Percentiles rank a stretch among this genome's conserved stretches.
Evolutionary conservation across 345 rosid species (phyloP).

Genomic region (Populus tremula): DNA sequence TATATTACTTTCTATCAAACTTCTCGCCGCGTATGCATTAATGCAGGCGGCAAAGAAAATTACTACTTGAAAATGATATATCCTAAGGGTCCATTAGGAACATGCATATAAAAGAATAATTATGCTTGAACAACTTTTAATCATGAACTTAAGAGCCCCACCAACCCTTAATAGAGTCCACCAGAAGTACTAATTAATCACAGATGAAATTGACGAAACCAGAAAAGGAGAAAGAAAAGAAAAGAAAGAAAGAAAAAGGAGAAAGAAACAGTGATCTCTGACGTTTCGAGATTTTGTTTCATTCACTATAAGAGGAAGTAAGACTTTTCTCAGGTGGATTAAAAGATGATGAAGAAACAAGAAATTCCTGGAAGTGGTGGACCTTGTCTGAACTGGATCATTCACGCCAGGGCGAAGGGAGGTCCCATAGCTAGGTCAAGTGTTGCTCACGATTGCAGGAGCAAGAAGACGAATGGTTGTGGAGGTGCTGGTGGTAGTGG

Average conservation of each 20-base stretch:
- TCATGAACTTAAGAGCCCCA: slow-evolving; percentile 27
- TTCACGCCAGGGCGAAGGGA: not conserved
- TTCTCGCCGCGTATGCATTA: slow-evolving; percentile 36
- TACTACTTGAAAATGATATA: slow-evolving; percentile 30
- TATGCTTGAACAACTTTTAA: slow-evolving; percentile 18
- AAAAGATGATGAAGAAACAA: slow-evolving; percentile 8
- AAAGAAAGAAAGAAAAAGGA: not conserved
- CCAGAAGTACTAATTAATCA: slow-evolving; percentile 6
- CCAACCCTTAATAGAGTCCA: slow-evolving; percentile 14
- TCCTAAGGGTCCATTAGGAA: slow-evolving; percentile 32
- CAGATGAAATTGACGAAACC: not conserved
- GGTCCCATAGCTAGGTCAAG: slow-evolving; percentile 29
- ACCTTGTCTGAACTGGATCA: slow-evolving; percentile 15
- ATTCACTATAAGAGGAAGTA: slow-evolving; percentile 4
- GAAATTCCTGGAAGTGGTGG: slow-evolving; percentile 18
- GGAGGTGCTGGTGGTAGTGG: slow-evolving; percentile 67
- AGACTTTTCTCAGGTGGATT: slow-evolving; percentile 17
- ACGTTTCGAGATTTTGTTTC: not conserved
- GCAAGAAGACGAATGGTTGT: slow-evolving; percentile 58
- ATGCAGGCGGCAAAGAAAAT: slow-evolving; percentile 3
- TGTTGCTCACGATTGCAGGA: slow-evolving; percentile 31
- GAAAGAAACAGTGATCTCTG: not conserved
- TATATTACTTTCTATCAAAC: slow-evolving; percentile 10
- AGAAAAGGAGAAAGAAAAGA: not conserved
- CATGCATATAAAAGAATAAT: slow-evolving; percentile 35